Conservation (phyloP, 2,329 filamentous ascomycete genomes). For the Pseudogymnoascus sp. region DNA sequence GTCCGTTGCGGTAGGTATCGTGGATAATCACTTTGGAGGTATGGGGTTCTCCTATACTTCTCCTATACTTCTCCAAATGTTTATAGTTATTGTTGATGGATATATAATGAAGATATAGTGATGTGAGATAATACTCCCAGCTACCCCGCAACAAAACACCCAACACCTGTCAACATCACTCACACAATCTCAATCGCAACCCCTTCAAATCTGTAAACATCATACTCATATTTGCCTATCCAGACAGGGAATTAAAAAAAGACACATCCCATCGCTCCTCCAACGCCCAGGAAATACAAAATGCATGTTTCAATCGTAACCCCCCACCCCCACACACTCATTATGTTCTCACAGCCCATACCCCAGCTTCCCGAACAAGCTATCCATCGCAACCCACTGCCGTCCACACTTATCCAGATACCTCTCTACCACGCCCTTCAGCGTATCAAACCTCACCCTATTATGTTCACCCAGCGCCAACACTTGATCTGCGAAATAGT, state of each 20-base stretch:
- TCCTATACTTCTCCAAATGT: neutral
- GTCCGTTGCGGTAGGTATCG: neutral
- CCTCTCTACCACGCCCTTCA: conserved; percentile 69
- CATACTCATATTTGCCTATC: conserved; percentile 3
- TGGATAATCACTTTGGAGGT: neutral
- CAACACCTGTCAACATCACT: neutral
- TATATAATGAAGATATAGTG: neutral
- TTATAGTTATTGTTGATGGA: neutral
- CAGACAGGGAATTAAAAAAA: conserved; percentile 5
- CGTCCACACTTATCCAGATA: conserved; percentile 86
- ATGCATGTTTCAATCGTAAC: conserved; percentile 5
- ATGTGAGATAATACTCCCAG: neutral
- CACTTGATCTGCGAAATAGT: conserved; percentile 38
- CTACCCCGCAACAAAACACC: neutral
- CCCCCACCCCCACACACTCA: neutral
- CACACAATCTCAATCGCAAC: neutral
- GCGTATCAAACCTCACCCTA: conserved; percentile 65
- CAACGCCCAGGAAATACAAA: conserved; percentile 3
- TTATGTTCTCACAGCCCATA: conserved; percentile 31
- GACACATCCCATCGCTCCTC: neutral
- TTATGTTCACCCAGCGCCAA: conserved; percentile 74
- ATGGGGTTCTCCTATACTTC: neutral
- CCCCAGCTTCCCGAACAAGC: conserved; percentile 65
- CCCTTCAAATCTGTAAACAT: neutral
- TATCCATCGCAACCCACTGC: conserved; percentile 92